phyloP scores from a whole-genome alignment of 1,139 yeast species.

The Suhomyces anneliseae region DNA sequence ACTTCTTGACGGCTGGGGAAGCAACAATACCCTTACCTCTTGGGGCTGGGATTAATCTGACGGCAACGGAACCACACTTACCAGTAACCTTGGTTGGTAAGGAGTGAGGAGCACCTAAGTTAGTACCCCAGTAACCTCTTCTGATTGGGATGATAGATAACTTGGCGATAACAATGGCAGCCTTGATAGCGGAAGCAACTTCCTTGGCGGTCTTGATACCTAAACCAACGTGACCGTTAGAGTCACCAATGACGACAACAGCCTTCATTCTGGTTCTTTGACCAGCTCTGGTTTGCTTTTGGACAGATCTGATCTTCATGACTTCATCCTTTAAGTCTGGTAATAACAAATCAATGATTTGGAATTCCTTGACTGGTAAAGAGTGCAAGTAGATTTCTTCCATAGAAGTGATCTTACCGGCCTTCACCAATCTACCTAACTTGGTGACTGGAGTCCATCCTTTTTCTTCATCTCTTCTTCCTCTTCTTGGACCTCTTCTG shows the following conservation, averaged over 20 bases:
- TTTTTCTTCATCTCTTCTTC: constrained; percentile 89
- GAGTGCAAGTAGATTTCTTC: constrained; percentile 99
- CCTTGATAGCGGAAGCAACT: constrained; percentile 99
- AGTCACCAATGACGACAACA: constrained; percentile 99
- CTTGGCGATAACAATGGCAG: constrained; percentile 99
- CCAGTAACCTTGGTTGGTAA: constrained; percentile 97
- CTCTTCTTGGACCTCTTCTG: constrained; percentile 58
- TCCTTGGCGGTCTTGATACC: constrained; percentile 99
- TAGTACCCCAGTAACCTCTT: constrained; percentile 99
- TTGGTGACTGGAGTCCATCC: constrained; percentile 99
- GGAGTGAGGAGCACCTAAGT: constrained; percentile 99
- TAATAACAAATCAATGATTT: constrained; percentile 94
- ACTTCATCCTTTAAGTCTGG: constrained; percentile 98
- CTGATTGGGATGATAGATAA: constrained; percentile 98
- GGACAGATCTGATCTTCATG: constrained; percentile 99
- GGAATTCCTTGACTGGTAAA: constrained; percentile 99
- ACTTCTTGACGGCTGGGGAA: constrained; percentile 98
- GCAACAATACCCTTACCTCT: constrained; percentile 99
- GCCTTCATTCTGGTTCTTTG: constrained; percentile 99
- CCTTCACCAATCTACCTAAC: constrained; percentile 99
- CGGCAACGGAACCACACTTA: constrained; percentile 99
- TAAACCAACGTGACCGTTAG: constrained; percentile 99
- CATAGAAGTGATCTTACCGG: constrained; percentile 94
- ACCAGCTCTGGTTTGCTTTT: constrained; percentile 99
- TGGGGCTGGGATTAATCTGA: constrained; percentile 99